Percentiles rank a stretch among this genome's conserved stretches.
phyloP scores from a whole-genome alignment of 257 asterid genomes.

The Avicennia marina region DNA sequence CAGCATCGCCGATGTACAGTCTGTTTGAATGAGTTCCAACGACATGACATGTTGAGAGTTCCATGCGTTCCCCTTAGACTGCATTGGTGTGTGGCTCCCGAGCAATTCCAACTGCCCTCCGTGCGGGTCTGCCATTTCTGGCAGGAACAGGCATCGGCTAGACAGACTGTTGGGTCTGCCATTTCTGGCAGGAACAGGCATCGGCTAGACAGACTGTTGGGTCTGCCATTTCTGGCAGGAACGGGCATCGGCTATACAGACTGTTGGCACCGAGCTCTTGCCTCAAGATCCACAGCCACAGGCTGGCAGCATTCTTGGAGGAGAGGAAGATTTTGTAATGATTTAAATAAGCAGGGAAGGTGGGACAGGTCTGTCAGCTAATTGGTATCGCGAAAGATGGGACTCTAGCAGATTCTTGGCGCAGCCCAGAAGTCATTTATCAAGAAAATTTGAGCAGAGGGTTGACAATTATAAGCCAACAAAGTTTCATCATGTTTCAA shows the following conservation, averaged over 20 bases:
- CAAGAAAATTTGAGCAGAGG: constrained; percentile 38
- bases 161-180: too few relatives aligned
- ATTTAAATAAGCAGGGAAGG: constrained; percentile 30
- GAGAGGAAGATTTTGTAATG: constrained; percentile 49
- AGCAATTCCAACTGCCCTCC: constrained; percentile 72
- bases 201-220: too few relatives aligned
- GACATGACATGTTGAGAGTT: constrained; percentile 50
- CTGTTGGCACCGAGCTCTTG: constrained; percentile 68
- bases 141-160: constrained; percentile 28
- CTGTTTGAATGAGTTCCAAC: constrained; percentile 64
- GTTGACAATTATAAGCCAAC: constrained; percentile 25
- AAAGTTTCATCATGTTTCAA: constrained; percentile 51
- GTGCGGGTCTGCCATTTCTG: constrained; percentile 68
- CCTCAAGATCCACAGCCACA: constrained; percentile 55
- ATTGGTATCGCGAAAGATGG: constrained; percentile 26
- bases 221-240: too few relatives aligned
- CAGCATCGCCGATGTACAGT: constrained; percentile 50
- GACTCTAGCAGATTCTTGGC: constrained; percentile 37
- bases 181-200: too few relatives aligned
- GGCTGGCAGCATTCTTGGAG: constrained; percentile 25
- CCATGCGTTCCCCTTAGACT: constrained; percentile 79
- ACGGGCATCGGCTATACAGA: too few relatives aligned
- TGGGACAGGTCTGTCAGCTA: constrained; percentile 7
- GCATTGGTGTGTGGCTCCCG: constrained; percentile 76
- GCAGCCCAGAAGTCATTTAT: constrained; percentile 34